Percentiles rank a stretch among this genome's conserved stretches.
phyloP scores from a whole-genome alignment of 2,329 filamentous ascomycete genomes.

The Neocatenulostroma microsporum region DNA sequence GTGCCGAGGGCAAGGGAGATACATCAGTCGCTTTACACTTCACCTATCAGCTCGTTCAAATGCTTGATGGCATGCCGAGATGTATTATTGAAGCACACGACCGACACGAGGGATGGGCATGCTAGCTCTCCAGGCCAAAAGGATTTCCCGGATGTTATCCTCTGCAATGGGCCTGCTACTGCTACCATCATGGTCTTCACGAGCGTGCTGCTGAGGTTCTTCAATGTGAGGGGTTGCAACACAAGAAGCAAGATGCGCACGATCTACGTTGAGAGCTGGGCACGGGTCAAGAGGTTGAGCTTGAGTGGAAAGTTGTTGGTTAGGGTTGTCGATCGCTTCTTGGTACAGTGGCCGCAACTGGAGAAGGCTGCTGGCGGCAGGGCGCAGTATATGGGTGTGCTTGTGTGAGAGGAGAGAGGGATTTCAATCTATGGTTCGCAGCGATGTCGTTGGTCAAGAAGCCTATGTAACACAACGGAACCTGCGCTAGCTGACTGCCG shows the following conservation, averaged over 20 bases:
- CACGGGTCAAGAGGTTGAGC: slow-evolving; percentile 72
- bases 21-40: slow-evolving; percentile 69
- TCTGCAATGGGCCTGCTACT: slow-evolving; percentile 84
- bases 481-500: too few species aligned
- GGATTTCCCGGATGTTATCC: slow-evolving; percentile 62
- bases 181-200: slow-evolving; percentile 66
- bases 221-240: slow-evolving; percentile 33
- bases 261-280: slow-evolving; percentile 89
- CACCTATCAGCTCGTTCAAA: slow-evolving; percentile 59
- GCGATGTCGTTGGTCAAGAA: too few species aligned
- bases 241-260: slow-evolving; percentile 55
- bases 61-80: slow-evolving; percentile 58
- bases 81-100: slow-evolving; percentile 39
- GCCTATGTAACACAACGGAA: too few species aligned
- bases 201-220: slow-evolving; percentile 48
- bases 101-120: slow-evolving; percentile 10
- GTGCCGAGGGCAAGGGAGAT: slow-evolving; percentile 73
- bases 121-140: slow-evolving; percentile 7
- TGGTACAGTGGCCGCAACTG: slow-evolving; percentile 72
- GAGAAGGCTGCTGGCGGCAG: slow-evolving; percentile 35
- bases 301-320: slow-evolving; percentile 73
- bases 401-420: slow-evolving; percentile 28
- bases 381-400: slow-evolving; percentile 38
- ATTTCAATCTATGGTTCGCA: too few species aligned
- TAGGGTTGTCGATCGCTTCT: slow-evolving; percentile 63